Evolutionary conservation across 2,329 filamentous ascomycete genomes (phyloP), one percentile per base, ranked within the genome.

Genomic region (Zymoseptoria brevis): DNA sequence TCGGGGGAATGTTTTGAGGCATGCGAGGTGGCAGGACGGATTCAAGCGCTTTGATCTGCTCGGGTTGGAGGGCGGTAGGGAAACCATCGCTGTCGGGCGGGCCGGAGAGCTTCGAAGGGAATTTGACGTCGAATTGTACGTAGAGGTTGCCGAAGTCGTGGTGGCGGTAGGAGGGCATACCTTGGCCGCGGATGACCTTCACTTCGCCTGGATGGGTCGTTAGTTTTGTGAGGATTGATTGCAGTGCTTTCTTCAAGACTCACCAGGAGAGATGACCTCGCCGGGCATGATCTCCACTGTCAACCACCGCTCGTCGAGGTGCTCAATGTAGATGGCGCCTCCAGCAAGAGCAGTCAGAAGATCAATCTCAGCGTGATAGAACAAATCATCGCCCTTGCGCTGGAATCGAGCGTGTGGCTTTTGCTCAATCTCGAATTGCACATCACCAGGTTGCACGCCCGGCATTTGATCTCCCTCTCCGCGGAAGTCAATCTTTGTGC

Each of bases 371-470:
- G 89, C 90, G 63, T 94, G 88, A 81, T 93, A 97, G 74, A 96
- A 90, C 19, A 99, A 83, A 71, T 99, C 93, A 73, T 99, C 94
- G 29, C 95, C 92, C 76, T 94, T 96, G 69, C 94, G 89, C 73
- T 93, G 91, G 82, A 99, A 99, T 64, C 94, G 87, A 26, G 87
- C 65, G 76, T 99, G 94, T n/a, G 92, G 92, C 84, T 99, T 99
- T 82, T 97, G 91, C 77, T 97, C 93, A 66, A 99, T 97, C 79
- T 97, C 92, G 73, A 99, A 99, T 63, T 96, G 88, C 59, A 99
- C 94, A 73, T 99, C 95, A 66, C 95, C 94, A 16, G 94, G 89
- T 73, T 96, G 84, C 56, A 96, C 89, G 65, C 92, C 93, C 19
- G 94, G 94, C 59, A 92, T 86, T 75, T 97, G 94, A 74, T 99